A percentile compares a stretch with the other conserved stretches of the same genome.
Evolutionary conservation across 2,329 filamentous ascomycete species (phyloP).

Genomic region (Ascochyta koolunga): DNA sequence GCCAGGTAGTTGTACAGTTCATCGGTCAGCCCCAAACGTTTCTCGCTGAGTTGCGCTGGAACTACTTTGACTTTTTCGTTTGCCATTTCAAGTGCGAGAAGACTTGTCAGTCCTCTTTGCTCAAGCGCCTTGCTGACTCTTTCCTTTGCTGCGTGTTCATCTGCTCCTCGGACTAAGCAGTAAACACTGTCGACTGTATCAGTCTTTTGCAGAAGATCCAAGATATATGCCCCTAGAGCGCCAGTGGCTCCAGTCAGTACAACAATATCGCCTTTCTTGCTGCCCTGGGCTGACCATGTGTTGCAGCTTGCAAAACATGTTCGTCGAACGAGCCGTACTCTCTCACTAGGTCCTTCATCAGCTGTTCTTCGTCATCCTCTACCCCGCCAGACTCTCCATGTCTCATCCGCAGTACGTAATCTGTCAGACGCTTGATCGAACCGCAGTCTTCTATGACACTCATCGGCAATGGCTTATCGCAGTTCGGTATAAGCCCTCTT

Average conservation of each 20-base stretch:
- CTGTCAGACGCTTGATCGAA: conserved; percentile 53
- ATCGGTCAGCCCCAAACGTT: conserved; percentile 56
- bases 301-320: conserved; percentile 1
- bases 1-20: conserved; percentile 52
- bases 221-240: conserved; percentile 58
- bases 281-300: conserved; percentile 4
- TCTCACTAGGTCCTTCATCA: conserved; percentile 56
- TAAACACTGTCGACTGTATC: conserved; percentile 55
- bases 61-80: conserved; percentile 55
- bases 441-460: conserved; percentile 67
- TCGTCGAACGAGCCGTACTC: conserved; percentile 55
- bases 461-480: conserved; percentile 54
- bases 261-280: conserved; percentile 20
- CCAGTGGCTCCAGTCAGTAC: conserved; percentile 60
- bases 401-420: conserved; percentile 49
- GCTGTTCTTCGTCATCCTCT: conserved; percentile 45
- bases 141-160: conserved; percentile 37
- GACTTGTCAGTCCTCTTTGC: conserved; percentile 36
- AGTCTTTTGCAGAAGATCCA: conserved; percentile 52
- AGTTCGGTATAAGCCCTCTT: conserved; percentile 43
- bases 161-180: conserved; percentile 61
- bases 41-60: conserved; percentile 55
- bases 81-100: conserved; percentile 19
- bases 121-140: conserved; percentile 44
- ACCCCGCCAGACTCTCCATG: conserved; percentile 42